Conservation (phyloP, 2,329 filamentous ascomycete genomes). For the Exophiala sideris region DNA sequence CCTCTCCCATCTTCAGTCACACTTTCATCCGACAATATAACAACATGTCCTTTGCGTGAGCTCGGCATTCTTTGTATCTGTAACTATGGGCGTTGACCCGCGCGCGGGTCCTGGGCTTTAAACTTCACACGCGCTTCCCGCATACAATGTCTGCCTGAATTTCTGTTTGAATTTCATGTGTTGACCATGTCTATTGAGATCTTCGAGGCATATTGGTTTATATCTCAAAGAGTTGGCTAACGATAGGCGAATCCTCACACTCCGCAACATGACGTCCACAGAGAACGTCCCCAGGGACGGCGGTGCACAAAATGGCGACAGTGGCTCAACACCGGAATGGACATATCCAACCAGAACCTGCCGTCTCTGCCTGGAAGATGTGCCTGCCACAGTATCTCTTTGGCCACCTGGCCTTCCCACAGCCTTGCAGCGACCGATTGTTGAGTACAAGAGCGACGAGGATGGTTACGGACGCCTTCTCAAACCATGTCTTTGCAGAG, state of each 20-base stretch:
- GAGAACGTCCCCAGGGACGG: not conserved
- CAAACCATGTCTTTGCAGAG: constrained; percentile 89
- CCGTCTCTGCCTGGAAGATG: constrained; percentile 80
- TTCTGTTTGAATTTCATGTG: too few relatives aligned
- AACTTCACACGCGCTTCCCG: too few relatives aligned
- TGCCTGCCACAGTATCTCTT: constrained; percentile 59
- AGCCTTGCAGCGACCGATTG: constrained; percentile 56
- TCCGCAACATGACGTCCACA: constrained; percentile 8
- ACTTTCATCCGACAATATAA: too few relatives aligned
- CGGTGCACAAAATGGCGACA: not conserved
- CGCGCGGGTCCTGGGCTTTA: too few relatives aligned
- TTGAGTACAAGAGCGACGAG: constrained; percentile 66
- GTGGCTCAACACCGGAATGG: constrained; percentile 20
- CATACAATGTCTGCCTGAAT: too few relatives aligned
- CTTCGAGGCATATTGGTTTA: not conserved
- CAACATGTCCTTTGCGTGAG: too few relatives aligned
- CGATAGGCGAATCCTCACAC: not conserved
- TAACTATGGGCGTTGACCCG: too few relatives aligned
- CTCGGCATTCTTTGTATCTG: too few relatives aligned
- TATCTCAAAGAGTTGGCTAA: too few relatives aligned
- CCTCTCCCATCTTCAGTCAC: too few relatives aligned
- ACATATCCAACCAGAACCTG: constrained; percentile 70
- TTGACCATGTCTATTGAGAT: not conserved
- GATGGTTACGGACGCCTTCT: constrained; percentile 72
- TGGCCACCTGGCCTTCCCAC: constrained; percentile 53